Evolutionary conservation across 1,139 yeast species (phyloP).

Genomic region (Kluyveromyces sp.): DNA sequence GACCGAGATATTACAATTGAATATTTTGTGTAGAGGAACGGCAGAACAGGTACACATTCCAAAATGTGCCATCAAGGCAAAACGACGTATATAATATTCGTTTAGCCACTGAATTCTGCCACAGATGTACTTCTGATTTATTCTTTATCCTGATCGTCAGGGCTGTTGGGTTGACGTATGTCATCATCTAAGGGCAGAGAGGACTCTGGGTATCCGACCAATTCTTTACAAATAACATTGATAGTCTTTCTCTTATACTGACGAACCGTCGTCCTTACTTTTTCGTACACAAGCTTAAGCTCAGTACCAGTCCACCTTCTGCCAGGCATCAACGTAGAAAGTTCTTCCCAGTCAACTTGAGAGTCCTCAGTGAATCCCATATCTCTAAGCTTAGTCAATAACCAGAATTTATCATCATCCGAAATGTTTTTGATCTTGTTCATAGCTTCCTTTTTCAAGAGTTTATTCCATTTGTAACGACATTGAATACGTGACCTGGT

Average conservation of each 20-base stretch:
- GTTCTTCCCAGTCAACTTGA: constrained; percentile 59
- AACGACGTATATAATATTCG: neutral
- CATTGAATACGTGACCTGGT: constrained; percentile 86
- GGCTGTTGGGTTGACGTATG: neutral
- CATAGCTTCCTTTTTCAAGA: constrained; percentile 54
- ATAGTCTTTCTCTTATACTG: constrained; percentile 37
- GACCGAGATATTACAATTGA: constrained; percentile 1
- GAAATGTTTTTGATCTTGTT: constrained; percentile 46
- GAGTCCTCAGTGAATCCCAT: constrained; percentile 41
- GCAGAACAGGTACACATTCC: neutral
- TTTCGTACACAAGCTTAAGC: constrained; percentile 40
- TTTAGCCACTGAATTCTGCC: too few relatives aligned
- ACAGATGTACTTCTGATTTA: too few relatives aligned
- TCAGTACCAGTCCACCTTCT: constrained; percentile 42
- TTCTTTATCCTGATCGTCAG: constrained; percentile 4
- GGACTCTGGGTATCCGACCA: constrained; percentile 20
- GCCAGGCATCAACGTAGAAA: constrained; percentile 41
- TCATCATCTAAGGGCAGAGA: constrained; percentile 2
- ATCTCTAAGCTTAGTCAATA: constrained; percentile 45
- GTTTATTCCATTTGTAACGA: constrained; percentile 87
- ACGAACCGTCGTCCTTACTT: constrained; percentile 38
- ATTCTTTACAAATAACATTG: constrained; percentile 34
- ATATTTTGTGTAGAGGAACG: neutral
- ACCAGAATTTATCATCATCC: constrained; percentile 49
- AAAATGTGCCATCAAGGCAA: neutral